Percentiles rank a stretch among this genome's conserved stretches.
phyloP scores from a whole-genome alignment of 495 filamentous ascomycete genomes.

The Penicillium arizonense region DNA sequence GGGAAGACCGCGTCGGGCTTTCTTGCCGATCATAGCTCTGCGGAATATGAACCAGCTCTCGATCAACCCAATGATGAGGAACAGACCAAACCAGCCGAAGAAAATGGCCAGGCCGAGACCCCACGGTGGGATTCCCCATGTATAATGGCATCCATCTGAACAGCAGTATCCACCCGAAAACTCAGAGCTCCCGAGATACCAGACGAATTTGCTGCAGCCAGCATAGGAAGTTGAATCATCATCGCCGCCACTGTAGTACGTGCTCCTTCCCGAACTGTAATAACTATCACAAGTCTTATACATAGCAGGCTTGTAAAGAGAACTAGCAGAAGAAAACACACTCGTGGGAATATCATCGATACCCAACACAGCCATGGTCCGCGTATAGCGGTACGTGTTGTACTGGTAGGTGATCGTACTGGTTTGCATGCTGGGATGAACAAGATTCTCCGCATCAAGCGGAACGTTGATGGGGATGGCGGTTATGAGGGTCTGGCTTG shows the following conservation, averaged over 20 bases:
- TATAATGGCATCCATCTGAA: slow-evolving; percentile 14
- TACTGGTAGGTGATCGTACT: slow-evolving; percentile 18
- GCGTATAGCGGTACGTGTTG: slow-evolving; percentile 5
- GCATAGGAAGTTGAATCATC: background rate
- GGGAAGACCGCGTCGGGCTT: slow-evolving; percentile 40
- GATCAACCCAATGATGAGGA: slow-evolving; percentile 39
- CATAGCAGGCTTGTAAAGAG: slow-evolving; percentile 8
- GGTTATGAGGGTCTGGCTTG: slow-evolving; percentile 13
- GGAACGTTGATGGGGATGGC: slow-evolving; percentile 17
- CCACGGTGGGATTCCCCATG: slow-evolving; percentile 21
- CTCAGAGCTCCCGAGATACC: slow-evolving; percentile 6
- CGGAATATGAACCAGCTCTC: slow-evolving; percentile 46
- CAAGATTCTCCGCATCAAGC: slow-evolving; percentile 8
- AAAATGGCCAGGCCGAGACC: slow-evolving; percentile 34
- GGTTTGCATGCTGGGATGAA: slow-evolving; percentile 15
- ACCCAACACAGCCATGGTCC: slow-evolving; percentile 19
- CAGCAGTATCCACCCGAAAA: slow-evolving; percentile 17
- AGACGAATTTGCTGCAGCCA: slow-evolving; percentile 10
- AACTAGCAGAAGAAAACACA: slow-evolving; percentile 20
- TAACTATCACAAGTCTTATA: slow-evolving; percentile 8
- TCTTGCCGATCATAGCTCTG: slow-evolving; percentile 38
- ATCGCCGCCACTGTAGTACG: background rate
- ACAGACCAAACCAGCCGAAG: slow-evolving; percentile 30
- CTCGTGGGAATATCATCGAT: slow-evolving; percentile 18
- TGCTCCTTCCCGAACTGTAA: background rate